A percentile compares a stretch with the other conserved stretches of the same genome.
These are phyloP conservation scores for Cantharellus anzutake DNA, from an alignment of 768 basidiomycete species.

Conservation along the genomic window DNA sequence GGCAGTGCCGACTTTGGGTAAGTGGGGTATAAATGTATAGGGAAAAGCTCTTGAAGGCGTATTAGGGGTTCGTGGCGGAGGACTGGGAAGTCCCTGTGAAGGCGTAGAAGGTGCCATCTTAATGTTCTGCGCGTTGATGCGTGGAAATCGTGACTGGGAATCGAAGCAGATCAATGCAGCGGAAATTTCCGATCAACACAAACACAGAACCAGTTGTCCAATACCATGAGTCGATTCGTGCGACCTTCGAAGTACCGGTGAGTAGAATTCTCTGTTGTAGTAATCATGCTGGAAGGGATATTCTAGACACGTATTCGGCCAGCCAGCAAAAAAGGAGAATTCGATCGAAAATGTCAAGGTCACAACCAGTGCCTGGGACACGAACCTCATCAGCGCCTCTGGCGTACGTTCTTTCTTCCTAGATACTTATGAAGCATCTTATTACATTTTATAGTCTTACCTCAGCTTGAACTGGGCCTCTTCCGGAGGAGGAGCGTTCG, in stretches of 20 bases:
- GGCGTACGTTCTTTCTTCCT: conserved; percentile 30
- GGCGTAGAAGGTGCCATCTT: background rate
- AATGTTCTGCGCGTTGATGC: no score
- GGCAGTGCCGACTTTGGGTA: background rate
- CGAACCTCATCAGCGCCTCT: conserved; percentile 76
- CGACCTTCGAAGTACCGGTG: conserved; percentile 75
- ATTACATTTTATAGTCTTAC: conserved; percentile 37
- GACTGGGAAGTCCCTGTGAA: background rate
- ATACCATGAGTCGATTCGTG: conserved; percentile 65
- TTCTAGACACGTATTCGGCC: conserved; percentile 76
- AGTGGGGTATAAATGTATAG: background rate
- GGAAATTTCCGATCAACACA: background rate
- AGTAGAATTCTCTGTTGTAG: conserved; percentile 11
- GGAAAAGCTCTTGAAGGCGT: background rate
- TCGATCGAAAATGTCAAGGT: conserved; percentile 68
- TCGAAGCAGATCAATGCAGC: background rate
- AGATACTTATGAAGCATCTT: background rate
- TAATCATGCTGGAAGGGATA: background rate
- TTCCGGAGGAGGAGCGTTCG: conserved; percentile 85
- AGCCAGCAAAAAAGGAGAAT: conserved; percentile 69
- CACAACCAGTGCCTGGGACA: conserved; percentile 88
- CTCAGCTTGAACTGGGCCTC: conserved; percentile 89
- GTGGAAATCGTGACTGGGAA: no score
- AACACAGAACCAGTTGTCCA: background rate
- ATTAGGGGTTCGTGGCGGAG: background rate